phyloP scores from a whole-genome alignment of 148 eudicot genomes.

The Chenopodium suecicum region DNA sequence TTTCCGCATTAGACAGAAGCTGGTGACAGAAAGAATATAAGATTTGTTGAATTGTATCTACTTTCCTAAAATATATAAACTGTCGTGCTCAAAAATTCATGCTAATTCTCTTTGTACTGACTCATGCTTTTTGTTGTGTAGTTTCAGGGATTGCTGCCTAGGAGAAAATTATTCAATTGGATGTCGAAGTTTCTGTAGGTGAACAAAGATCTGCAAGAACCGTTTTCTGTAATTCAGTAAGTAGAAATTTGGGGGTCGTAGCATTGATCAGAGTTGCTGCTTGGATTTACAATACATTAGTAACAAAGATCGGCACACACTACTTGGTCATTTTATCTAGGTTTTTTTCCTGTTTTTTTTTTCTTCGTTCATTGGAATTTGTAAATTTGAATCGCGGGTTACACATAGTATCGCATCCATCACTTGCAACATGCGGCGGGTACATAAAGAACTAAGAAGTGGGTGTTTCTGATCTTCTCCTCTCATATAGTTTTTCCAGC shows the following conservation, averaged over 20 bases:
- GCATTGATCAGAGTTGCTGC: slow-evolving; percentile 28
- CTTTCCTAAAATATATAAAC: not conserved
- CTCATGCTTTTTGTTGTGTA: slow-evolving; percentile 15
- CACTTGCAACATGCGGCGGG: slow-evolving; percentile 27
- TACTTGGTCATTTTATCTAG: slow-evolving; percentile 32
- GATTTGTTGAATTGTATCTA: not conserved
- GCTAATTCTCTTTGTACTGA: not conserved
- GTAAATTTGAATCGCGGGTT: slow-evolving; percentile 35
- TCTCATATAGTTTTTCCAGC: slow-evolving; percentile 34
- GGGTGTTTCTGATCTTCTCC: slow-evolving; percentile 32
- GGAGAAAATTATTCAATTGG: slow-evolving; percentile 38
- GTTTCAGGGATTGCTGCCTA: slow-evolving; percentile 71
- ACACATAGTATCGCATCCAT: slow-evolving; percentile 30
- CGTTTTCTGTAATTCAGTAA: slow-evolving; percentile 28
- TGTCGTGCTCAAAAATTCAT: not conserved
- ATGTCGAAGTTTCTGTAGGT: slow-evolving; percentile 29
- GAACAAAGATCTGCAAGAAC: slow-evolving; percentile 24
- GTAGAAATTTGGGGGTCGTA: slow-evolving; percentile 31
- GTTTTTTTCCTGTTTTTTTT: slow-evolving; percentile 21
- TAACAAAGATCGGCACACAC: slow-evolving; percentile 28
- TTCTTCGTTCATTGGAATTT: slow-evolving; percentile 29
- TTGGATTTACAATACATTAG: slow-evolving; percentile 28
- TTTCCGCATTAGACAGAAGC: not conserved
- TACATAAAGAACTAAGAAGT: slow-evolving; percentile 33
- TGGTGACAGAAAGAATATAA: not conserved